Conservation (phyloP, 75 land plant species). For the Pinus albicaulis region DNA sequence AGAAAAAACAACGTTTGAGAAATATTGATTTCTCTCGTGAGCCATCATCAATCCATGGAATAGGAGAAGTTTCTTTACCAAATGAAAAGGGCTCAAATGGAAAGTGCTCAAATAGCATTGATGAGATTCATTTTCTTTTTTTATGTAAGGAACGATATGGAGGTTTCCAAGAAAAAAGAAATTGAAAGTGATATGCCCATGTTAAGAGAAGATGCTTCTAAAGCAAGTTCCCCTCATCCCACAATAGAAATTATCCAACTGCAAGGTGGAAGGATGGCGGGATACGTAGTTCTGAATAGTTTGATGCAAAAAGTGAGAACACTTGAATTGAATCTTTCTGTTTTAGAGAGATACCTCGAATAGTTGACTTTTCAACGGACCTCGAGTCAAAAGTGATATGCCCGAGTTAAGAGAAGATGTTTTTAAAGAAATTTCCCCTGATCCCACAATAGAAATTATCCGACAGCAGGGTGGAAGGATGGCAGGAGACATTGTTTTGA, state of each 20-base stretch:
- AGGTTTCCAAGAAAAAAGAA: not conserved
- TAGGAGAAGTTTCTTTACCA: constrained; percentile 4
- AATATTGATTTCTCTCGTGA: constrained; percentile 3
- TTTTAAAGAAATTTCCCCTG: constrained; percentile 14
- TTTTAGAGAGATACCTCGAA: constrained; percentile 61
- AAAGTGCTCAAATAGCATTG: not conserved
- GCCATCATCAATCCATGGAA: constrained; percentile 11
- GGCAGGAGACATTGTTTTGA: constrained; percentile 78
- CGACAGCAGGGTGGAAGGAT: constrained; percentile 50
- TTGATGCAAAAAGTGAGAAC: constrained; percentile 86
- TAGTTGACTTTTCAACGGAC: no score
- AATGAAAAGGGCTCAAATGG: constrained; percentile 2
- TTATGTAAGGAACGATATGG: not conserved
- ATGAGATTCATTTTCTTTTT: not conserved
- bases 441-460: constrained; percentile 26
- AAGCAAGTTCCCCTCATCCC: constrained; percentile 24
- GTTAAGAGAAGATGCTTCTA: constrained; percentile 12
- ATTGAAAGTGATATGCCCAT: not conserved
- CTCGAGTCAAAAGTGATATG: not conserved
- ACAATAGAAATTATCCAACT: constrained; percentile 24
- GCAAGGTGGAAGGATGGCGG: constrained; percentile 54
- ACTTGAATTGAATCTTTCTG: constrained; percentile 73
- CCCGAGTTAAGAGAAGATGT: constrained; percentile 15
- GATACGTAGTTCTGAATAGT: constrained; percentile 81
- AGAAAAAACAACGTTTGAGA: not conserved